phyloP scores from a whole-genome alignment of 352 stramenopile genomes.

The Thalassiosira livingstoniorum region DNA sequence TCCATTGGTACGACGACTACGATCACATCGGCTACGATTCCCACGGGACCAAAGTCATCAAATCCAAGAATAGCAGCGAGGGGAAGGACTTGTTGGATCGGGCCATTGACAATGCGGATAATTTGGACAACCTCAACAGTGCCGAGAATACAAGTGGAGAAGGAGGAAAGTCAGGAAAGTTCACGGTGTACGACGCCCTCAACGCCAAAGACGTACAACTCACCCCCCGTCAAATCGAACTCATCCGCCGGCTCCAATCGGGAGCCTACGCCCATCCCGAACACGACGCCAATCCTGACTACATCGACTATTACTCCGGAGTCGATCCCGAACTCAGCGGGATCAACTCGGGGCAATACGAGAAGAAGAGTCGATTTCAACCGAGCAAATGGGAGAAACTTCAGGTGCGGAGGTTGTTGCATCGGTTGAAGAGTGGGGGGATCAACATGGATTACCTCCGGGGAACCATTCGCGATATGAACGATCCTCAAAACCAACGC shows the following conservation, averaged over 20 bases:
- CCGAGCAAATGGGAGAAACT: slow-evolving; percentile 98
- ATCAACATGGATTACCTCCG: slow-evolving; percentile 91
- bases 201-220: slow-evolving; percentile 98
- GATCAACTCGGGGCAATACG: slow-evolving; percentile 71
- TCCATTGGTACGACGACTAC: slow-evolving; percentile 99
- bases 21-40: slow-evolving; percentile 99
- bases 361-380: slow-evolving; percentile 93
- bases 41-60: slow-evolving; percentile 95
- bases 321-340: slow-evolving; percentile 77
- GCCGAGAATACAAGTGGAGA: no score
- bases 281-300: slow-evolving; percentile 86
- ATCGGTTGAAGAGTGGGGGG: slow-evolving; percentile 95
- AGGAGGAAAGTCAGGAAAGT: slow-evolving; percentile 88
- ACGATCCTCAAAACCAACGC: slow-evolving; percentile 67
- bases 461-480: slow-evolving; percentile 83
- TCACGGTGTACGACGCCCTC: slow-evolving; percentile 98
- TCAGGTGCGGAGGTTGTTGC: slow-evolving; percentile 96
- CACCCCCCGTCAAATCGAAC: slow-evolving; percentile 95
- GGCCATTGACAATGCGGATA: slow-evolving; percentile 55
- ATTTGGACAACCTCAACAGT: slow-evolving; percentile 85
- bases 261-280: slow-evolving; percentile 88
- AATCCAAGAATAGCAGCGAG: slow-evolving; percentile 84
- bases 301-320: slow-evolving; percentile 86
- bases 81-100: slow-evolving; percentile 82
- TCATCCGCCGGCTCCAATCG: slow-evolving; percentile 96